These are phyloP conservation scores for Panellus pusillus DNA, from an alignment of 768 basidiomycete genomes.

Conservation along the genomic window DNA sequence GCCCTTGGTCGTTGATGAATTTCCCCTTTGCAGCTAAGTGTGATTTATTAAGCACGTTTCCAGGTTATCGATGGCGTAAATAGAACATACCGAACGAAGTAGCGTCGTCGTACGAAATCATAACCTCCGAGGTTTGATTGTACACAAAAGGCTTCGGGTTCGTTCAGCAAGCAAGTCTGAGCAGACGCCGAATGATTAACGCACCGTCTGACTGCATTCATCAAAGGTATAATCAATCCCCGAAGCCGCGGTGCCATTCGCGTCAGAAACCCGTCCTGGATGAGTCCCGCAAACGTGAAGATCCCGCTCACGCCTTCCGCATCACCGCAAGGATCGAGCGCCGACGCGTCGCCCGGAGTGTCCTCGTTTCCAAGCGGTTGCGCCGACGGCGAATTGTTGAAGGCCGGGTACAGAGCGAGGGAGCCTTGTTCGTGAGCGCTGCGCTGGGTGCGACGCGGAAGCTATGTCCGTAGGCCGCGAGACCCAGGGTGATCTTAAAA, in stretches of 20 bases:
- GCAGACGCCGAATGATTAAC: constrained; percentile 21
- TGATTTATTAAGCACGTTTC: not conserved
- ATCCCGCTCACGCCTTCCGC: constrained; percentile 51
- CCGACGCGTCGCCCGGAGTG: constrained; percentile 33
- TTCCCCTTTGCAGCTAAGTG: constrained; percentile 49
- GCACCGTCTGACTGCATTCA: constrained; percentile 72
- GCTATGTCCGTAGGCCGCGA: constrained; percentile 83
- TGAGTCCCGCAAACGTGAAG: constrained; percentile 64
- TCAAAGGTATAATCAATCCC: constrained; percentile 59
- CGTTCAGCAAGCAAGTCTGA: not conserved
- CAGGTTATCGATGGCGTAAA: not conserved
- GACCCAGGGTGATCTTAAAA: constrained; percentile 81
- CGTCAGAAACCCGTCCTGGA: constrained; percentile 55
- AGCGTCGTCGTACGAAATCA: constrained; percentile 68
- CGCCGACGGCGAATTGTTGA: constrained; percentile 34
- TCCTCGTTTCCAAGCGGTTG: constrained; percentile 63
- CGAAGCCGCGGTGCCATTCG: constrained; percentile 37
- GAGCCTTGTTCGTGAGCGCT: constrained; percentile 36
- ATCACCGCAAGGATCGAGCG: constrained; percentile 59
- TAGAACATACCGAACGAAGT: constrained; percentile 45
- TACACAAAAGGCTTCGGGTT: constrained; percentile 64
- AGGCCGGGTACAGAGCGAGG: constrained; percentile 53
- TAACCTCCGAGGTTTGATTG: constrained; percentile 47
- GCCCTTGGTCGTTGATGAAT: constrained; percentile 51
- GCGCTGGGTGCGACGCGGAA: constrained; percentile 43